Evolutionary conservation across 1,284 basidiomycete genomes (phyloP).

Genomic region (Ganoderma multipileum): DNA sequence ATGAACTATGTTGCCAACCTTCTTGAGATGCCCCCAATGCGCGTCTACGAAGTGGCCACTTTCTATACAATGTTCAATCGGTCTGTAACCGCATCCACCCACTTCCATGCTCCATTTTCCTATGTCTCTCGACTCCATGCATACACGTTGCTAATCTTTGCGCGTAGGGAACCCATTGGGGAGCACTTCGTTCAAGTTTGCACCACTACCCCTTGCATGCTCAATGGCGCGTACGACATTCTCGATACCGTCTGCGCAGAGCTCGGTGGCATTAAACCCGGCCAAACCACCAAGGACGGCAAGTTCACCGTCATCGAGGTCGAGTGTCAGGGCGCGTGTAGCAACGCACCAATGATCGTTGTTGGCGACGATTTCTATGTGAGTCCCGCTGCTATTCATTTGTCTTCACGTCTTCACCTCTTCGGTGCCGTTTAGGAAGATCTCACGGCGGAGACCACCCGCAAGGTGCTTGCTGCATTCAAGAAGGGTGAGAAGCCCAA

Average conservation of each 20-base stretch:
- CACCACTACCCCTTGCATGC: slow-evolving; percentile 98
- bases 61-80: slow-evolving; percentile 99
- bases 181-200: slow-evolving; percentile 97
- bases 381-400: slow-evolving; percentile 39
- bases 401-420: slow-evolving; percentile 1
- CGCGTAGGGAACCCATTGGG: slow-evolving; percentile 88
- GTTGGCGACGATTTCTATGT: slow-evolving; percentile 98
- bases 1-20: slow-evolving; percentile 98
- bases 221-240: slow-evolving; percentile 92
- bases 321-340: slow-evolving; percentile 98
- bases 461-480: slow-evolving; percentile 88
- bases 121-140: background rate
- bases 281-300: slow-evolving; percentile 92
- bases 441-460: slow-evolving; percentile 90
- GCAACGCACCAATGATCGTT: slow-evolving; percentile 99
- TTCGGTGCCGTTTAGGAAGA: slow-evolving; percentile 75
- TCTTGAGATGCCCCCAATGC: slow-evolving; percentile 96
- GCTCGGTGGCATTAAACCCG: slow-evolving; percentile 85
- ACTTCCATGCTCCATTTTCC: background rate
- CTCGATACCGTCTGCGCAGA: slow-evolving; percentile 87
- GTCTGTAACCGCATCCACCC: slow-evolving; percentile 46
- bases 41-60: slow-evolving; percentile 98
- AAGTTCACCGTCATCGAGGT: slow-evolving; percentile 99
- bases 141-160: background rate
- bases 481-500: slow-evolving; percentile 88